Evolutionary conservation across 1,284 basidiomycete species (phyloP).

Genomic region (Ganoderma lucidum): DNA sequence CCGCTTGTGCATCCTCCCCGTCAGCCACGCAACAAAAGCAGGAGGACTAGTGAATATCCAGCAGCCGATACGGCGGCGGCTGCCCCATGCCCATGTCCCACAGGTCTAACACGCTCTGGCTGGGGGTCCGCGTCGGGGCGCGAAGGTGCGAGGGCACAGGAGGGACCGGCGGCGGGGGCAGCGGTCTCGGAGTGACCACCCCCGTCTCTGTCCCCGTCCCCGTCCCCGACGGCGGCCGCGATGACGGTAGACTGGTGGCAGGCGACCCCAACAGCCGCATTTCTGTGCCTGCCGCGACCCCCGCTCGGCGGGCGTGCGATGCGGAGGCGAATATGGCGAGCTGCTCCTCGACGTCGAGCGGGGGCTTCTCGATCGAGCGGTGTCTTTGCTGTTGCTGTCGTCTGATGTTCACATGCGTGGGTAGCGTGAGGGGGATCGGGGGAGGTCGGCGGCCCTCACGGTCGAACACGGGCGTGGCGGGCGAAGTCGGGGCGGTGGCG

Average conservation of each 20-base stretch:
- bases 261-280: slow-evolving; percentile 19
- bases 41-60: slow-evolving; percentile 20
- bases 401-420: neutral
- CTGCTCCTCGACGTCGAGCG: slow-evolving; percentile 7
- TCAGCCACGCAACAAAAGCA: too few relatives aligned
- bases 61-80: slow-evolving; percentile 27
- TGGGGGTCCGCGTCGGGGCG: neutral
- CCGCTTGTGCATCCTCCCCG: too few relatives aligned
- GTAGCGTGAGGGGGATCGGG: neutral
- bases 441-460: neutral
- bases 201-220: neutral
- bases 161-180: neutral
- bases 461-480: neutral
- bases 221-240: slow-evolving; percentile 8
- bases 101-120: slow-evolving; percentile 6
- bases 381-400: neutral
- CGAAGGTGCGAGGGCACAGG: neutral
- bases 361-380: slow-evolving; percentile 21
- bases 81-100: slow-evolving; percentile 10
- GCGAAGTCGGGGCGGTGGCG: slow-evolving; percentile 21
- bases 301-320: slow-evolving; percentile 1
- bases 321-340: neutral
- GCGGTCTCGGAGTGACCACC: neutral
- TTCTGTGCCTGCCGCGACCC: neutral
- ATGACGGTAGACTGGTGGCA: slow-evolving; percentile 20